These are phyloP conservation scores for Xylaria sp. DNA, from an alignment of 2,329 filamentous ascomycete species.

Conservation along the genomic window DNA sequence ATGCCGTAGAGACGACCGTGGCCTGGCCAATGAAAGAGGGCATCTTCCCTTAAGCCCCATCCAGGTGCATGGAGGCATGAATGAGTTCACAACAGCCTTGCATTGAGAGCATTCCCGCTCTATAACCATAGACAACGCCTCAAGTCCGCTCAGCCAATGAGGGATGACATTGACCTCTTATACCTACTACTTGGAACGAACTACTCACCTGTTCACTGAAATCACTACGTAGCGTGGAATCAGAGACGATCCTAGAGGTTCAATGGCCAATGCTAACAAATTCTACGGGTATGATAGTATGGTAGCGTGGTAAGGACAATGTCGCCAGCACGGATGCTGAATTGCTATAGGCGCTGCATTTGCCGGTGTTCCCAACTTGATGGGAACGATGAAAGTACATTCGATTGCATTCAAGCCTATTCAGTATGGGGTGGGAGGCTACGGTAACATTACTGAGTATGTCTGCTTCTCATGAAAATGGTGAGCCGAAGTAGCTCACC, in stretches of 20 bases:
- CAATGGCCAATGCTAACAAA: not conserved
- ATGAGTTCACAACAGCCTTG: not conserved
- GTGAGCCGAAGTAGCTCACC: not conserved
- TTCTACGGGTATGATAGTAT: not conserved
- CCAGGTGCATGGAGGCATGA: not conserved
- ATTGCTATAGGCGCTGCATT: not conserved
- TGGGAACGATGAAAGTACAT: not conserved
- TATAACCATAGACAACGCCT: not conserved
- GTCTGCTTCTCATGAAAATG: not conserved
- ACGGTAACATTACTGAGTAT: not conserved
- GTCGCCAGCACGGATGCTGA: not conserved
- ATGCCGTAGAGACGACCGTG: not conserved
- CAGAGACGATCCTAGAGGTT: not conserved
- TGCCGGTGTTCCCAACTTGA: too few species aligned
- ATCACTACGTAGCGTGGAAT: not conserved
- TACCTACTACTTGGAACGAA: not conserved
- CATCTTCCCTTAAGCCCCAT: not conserved
- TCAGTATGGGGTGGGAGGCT: not conserved
- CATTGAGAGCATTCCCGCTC: not conserved
- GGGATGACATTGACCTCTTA: not conserved
- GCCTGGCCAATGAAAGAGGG: not conserved
- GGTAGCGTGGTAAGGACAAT: not conserved
- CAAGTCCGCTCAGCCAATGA: slow-evolving; percentile 3
- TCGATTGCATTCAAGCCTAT: not conserved
- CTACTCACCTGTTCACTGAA: not conserved